A percentile compares a stretch with the other conserved stretches of the same genome.
phyloP scores from a whole-genome alignment of 768 basidiomycete genomes.

The Multifurca ochricompacta region DNA sequence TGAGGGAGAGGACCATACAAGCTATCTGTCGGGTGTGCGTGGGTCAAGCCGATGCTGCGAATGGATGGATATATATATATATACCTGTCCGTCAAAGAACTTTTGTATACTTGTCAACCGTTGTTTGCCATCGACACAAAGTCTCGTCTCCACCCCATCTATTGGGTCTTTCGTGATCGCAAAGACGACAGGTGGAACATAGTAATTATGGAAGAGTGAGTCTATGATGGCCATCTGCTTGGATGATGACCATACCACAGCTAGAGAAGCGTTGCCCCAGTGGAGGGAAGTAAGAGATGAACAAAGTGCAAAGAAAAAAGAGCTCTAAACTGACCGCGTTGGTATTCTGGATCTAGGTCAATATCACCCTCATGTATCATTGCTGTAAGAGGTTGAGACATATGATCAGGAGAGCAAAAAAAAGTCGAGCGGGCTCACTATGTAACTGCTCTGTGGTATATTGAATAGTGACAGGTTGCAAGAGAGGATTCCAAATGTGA shows the following conservation, averaged over 20 bases:
- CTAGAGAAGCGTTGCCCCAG: slow-evolving; percentile 28
- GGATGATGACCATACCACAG: slow-evolving; percentile 69
- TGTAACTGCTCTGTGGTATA: slow-evolving; percentile 24
- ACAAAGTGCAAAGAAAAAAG: not conserved
- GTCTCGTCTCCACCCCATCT: slow-evolving; percentile 34
- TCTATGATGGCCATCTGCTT: slow-evolving; percentile 74
- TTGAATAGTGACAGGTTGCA: slow-evolving; percentile 18
- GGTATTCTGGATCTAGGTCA: slow-evolving; percentile 64
- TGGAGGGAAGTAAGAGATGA: not conserved
- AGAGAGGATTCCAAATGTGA: slow-evolving; percentile 21
- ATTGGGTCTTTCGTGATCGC: slow-evolving; percentile 31
- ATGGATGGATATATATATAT: too few relatives aligned
- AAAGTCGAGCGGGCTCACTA: slow-evolving; percentile 16
- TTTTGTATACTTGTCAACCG: slow-evolving; percentile 64
- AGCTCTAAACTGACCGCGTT: slow-evolving; percentile 45
- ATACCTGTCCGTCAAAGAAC: slow-evolving; percentile 69
- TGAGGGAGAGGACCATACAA: slow-evolving; percentile 34
- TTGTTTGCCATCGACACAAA: slow-evolving; percentile 79
- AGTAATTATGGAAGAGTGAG: slow-evolving; percentile 70
- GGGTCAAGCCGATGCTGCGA: not conserved
- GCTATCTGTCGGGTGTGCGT: slow-evolving; percentile 35
- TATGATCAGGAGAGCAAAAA: too few relatives aligned
- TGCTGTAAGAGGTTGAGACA: slow-evolving; percentile 29
- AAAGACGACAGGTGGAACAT: slow-evolving; percentile 77
- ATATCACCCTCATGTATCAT: slow-evolving; percentile 63